Evolutionary conservation across 192 early-diverging fungal genomes (phyloP).

Genomic region (Gonapodya prolifera): DNA sequence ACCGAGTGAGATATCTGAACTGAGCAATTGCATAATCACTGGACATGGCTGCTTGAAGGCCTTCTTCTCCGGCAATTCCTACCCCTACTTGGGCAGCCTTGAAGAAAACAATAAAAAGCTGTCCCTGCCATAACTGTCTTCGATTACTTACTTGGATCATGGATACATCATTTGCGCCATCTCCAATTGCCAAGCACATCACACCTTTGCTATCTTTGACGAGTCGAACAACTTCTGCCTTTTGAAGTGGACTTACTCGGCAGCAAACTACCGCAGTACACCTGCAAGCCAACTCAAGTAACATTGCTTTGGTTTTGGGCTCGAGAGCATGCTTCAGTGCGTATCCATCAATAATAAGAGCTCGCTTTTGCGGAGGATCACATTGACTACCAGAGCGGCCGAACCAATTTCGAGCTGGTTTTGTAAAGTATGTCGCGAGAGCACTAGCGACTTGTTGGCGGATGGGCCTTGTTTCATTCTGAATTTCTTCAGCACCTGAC

Average conservation of each 20-base stretch:
- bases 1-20: conserved; percentile 74
- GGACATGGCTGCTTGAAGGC: conserved; percentile 84
- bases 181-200: conserved; percentile 57
- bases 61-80: conserved; percentile 45
- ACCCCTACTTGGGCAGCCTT: conserved; percentile 53
- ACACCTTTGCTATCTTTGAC: conserved; percentile 67
- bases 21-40: conserved; percentile 87
- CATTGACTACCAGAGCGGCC: conserved; percentile 42
- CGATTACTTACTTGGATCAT: too few relatives aligned
- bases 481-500: conserved; percentile 37
- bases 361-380: conserved; percentile 24
- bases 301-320: conserved; percentile 37
- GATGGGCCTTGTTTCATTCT: conserved; percentile 40
- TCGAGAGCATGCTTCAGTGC: conserved; percentile 51
- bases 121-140: background rate
- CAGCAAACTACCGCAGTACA: conserved; percentile 80
- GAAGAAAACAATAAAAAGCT: background rate
- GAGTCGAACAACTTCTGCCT: conserved; percentile 84
- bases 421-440: too few relatives aligned
- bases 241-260: conserved; percentile 84
- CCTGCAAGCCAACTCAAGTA: conserved; percentile 40
- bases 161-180: conserved; percentile 47
- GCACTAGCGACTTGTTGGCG: too few relatives aligned
- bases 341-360: conserved; percentile 42
- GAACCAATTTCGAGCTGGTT: too few relatives aligned